Conservation (phyloP, 331 rosid genomes). For the Quercus tomentella region DNA sequence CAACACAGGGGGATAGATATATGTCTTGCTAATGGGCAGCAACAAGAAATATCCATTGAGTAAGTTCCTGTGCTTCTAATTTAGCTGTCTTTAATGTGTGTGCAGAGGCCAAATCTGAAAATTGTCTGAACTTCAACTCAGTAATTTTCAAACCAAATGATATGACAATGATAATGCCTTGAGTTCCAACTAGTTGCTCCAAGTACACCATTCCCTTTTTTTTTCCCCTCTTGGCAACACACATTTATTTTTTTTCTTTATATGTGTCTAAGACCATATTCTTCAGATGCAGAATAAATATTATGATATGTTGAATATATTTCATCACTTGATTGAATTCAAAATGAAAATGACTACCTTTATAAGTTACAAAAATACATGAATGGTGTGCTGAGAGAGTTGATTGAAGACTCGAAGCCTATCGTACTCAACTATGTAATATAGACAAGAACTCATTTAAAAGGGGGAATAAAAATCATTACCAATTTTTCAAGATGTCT, state of each 20-base stretch:
- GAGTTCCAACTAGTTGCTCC: neutral
- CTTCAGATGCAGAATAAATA: too few species aligned
- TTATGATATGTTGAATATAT: too few species aligned
- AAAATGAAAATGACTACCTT: too few species aligned
- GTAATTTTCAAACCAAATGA: neutral
- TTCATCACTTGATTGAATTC: too few species aligned
- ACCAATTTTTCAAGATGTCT: neutral
- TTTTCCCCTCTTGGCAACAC: too few species aligned
- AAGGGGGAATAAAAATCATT: neutral
- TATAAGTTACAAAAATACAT: too few species aligned
- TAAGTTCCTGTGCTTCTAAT: slow-evolving; percentile 17
- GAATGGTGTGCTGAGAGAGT: too few species aligned
- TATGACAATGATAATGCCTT: neutral
- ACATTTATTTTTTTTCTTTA: neutral
- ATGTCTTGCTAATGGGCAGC: slow-evolving; percentile 13
- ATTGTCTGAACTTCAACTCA: neutral
- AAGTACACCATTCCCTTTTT: neutral
- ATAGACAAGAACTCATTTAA: too few species aligned
- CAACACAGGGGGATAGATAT: slow-evolving; percentile 26
- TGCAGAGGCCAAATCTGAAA: neutral
- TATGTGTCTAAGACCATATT: neutral
- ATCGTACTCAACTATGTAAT: too few species aligned
- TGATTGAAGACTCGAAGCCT: too few species aligned
- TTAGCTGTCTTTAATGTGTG: neutral
- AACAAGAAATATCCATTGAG: slow-evolving; percentile 29